Conservation (phyloP, 1,284 basidiomycete genomes). For the Cronartium quercuum region DNA sequence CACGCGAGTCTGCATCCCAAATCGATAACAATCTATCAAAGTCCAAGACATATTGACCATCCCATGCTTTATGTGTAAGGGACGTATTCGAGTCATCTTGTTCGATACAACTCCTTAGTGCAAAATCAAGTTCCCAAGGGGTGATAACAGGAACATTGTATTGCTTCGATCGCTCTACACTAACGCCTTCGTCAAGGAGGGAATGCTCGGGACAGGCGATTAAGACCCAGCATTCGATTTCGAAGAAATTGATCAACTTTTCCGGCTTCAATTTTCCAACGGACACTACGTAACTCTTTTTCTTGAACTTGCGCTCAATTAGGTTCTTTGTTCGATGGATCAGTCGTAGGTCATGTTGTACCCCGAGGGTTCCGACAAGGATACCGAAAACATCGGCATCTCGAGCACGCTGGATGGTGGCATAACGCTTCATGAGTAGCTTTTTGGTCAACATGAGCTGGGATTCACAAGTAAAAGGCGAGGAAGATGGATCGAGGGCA, state of each 20-base stretch:
- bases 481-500: conserved; percentile 65
- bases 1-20: conserved; percentile 42
- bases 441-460: conserved; percentile 60
- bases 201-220: conserved; percentile 93
- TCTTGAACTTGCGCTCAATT: conserved; percentile 64
- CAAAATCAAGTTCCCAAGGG: conserved; percentile 83
- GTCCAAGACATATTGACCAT: conserved; percentile 71
- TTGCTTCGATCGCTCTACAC: conserved; percentile 60
- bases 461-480: conserved; percentile 58
- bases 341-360: conserved; percentile 79
- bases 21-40: conserved; percentile 63
- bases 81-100: conserved; percentile 41
- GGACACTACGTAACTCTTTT: conserved; percentile 71
- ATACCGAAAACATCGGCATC: conserved; percentile 93
- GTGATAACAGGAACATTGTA: conserved; percentile 87
- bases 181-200: conserved; percentile 58
- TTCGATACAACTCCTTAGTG: conserved; percentile 60
- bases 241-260: conserved; percentile 91
- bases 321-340: conserved; percentile 66
- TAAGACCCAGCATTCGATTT: conserved; percentile 92
- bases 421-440: conserved; percentile 86
- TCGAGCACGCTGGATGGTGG: conserved; percentile 76
- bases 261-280: conserved; percentile 94
- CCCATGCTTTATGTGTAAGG: conserved; percentile 55
- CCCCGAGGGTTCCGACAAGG: conserved; percentile 86